Evolutionary conservation across 2,329 filamentous ascomycete species (phyloP).

Genomic region (Ophiosphaerella narmari): DNA sequence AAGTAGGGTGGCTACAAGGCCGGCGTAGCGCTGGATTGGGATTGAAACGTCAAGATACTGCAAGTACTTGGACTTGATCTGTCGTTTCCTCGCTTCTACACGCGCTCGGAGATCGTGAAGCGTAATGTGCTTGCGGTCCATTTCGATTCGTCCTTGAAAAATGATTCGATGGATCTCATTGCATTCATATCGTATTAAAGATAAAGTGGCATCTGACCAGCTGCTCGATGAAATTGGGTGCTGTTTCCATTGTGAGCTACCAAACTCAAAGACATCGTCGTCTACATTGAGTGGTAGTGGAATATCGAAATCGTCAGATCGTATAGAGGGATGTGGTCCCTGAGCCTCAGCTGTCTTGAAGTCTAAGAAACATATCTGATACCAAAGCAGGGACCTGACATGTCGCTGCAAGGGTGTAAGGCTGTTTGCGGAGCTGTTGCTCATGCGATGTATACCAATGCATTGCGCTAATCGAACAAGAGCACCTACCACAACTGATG

Average conservation of each 20-base stretch:
- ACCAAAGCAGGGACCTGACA: slow-evolving; percentile 44
- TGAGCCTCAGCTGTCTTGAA: slow-evolving; percentile 47
- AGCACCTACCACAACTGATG: slow-evolving; percentile 45
- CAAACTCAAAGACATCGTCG: slow-evolving; percentile 46
- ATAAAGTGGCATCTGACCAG: slow-evolving; percentile 44
- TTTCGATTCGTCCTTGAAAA: slow-evolving; percentile 44
- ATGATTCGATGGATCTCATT: slow-evolving; percentile 46
- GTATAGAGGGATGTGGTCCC: slow-evolving; percentile 44
- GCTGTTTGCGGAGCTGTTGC: slow-evolving; percentile 39
- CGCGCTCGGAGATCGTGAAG: slow-evolving; percentile 42
- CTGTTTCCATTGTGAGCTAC: slow-evolving; percentile 41
- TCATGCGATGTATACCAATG: slow-evolving; percentile 45
- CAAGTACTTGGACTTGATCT: slow-evolving; percentile 42
- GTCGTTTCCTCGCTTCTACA: slow-evolving; percentile 42
- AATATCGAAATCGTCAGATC: slow-evolving; percentile 45
- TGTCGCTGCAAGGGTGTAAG: slow-evolving; percentile 44
- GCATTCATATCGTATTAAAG: slow-evolving; percentile 44
- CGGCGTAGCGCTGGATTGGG: slow-evolving; percentile 45
- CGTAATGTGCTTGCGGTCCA: slow-evolving; percentile 44
- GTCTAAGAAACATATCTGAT: slow-evolving; percentile 46
- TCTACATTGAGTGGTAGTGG: slow-evolving; percentile 44
- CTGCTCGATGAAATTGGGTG: slow-evolving; percentile 34
- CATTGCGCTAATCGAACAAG: slow-evolving; percentile 45
- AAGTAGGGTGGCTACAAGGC: slow-evolving; percentile 43
- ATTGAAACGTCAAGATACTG: slow-evolving; percentile 39